Conservation (phyloP, 2,329 filamentous ascomycete genomes). For the Fusarium devonianum region DNA sequence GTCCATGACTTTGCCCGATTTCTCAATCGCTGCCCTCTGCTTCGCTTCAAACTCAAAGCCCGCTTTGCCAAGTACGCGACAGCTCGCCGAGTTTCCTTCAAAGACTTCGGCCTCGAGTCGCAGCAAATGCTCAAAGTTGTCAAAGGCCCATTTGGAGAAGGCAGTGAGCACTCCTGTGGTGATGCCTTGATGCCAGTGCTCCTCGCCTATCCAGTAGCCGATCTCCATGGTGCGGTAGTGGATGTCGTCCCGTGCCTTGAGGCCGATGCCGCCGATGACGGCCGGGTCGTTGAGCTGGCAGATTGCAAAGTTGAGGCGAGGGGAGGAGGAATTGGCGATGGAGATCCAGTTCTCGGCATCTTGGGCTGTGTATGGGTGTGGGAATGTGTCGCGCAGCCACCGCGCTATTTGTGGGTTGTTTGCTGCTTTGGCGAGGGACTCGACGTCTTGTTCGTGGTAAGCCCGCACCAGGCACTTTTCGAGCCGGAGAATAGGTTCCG, state of each 20-base stretch:
- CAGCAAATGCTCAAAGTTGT: background rate
- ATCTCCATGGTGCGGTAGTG: slow-evolving; percentile 8
- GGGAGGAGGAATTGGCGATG: background rate
- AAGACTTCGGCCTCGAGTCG: slow-evolving; percentile 5
- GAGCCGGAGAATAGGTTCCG: background rate
- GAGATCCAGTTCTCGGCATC: slow-evolving; percentile 5
- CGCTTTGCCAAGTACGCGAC: background rate
- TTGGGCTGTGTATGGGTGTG: background rate
- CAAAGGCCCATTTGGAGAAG: background rate
- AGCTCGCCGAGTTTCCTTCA: background rate
- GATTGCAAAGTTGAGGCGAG: background rate
- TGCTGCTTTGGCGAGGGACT: slow-evolving; percentile 1
- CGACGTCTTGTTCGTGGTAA: background rate
- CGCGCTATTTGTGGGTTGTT: background rate
- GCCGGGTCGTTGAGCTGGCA: background rate
- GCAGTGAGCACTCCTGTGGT: background rate
- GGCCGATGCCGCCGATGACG: background rate
- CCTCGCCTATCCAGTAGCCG: slow-evolving; percentile 4
- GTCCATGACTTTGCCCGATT: background rate
- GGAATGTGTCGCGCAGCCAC: slow-evolving; percentile 1
- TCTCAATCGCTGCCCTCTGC: slow-evolving; percentile 1
- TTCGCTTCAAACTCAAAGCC: background rate
- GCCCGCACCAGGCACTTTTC: background rate
- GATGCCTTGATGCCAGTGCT: background rate
- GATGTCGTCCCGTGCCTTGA: slow-evolving; percentile 1